Evolutionary conservation across 495 filamentous ascomycete species (phyloP).

Genomic region (Xylaria acuta): DNA sequence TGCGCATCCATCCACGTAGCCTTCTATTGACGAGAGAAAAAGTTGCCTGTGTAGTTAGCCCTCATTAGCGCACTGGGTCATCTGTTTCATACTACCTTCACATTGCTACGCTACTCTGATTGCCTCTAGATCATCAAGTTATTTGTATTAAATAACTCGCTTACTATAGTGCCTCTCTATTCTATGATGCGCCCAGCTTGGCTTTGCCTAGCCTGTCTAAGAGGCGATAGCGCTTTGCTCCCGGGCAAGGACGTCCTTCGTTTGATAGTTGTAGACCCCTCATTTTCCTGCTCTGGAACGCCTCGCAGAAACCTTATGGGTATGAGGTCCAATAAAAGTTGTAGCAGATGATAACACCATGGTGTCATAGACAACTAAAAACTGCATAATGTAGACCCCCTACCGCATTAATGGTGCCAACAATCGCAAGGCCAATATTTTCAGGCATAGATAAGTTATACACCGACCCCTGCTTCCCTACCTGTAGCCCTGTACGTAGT

Average conservation of each 20-base stretch:
- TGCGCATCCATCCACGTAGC: background rate
- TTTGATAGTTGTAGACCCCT: background rate
- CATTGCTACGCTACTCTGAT: background rate
- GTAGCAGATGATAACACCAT: background rate
- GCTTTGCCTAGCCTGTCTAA: slow-evolving; percentile 3
- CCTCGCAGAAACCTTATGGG: slow-evolving; percentile 9
- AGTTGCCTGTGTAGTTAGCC: background rate
- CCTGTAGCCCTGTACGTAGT: slow-evolving; percentile 6
- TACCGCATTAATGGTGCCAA: background rate
- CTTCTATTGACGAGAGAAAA: background rate
- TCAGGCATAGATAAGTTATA: background rate
- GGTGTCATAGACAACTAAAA: background rate
- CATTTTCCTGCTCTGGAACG: slow-evolving; percentile 12
- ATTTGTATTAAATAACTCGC: slow-evolving; percentile 8
- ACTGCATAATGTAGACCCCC: background rate
- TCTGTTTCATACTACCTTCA: background rate
- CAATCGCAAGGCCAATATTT: background rate
- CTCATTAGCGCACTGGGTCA: background rate
- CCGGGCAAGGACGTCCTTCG: background rate
- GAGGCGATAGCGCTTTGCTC: background rate
- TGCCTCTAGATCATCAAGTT: background rate
- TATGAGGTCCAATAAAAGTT: slow-evolving; percentile 5
- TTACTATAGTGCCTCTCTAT: background rate
- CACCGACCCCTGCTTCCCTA: background rate
- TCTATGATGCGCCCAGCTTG: background rate